Evolutionary conservation across 441 rosid genomes (phyloP).

Genomic region (Syzygium malaccense): DNA sequence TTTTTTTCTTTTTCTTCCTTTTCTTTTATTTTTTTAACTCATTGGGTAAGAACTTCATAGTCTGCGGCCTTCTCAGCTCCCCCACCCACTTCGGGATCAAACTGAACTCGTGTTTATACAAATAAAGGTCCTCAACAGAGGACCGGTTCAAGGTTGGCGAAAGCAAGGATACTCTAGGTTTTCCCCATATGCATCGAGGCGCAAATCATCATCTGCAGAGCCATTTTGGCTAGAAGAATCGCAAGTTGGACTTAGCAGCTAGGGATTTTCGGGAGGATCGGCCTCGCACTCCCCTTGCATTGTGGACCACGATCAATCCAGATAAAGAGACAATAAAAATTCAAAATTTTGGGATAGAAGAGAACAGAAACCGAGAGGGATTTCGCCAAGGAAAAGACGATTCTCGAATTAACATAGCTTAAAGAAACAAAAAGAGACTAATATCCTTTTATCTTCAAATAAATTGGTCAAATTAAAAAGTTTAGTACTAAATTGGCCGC

Average conservation of each 20-base stretch:
- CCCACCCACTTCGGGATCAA: slow-evolving; percentile 64
- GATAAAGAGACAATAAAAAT: background rate
- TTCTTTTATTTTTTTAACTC: slow-evolving; percentile 32
- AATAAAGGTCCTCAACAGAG: slow-evolving; percentile 43
- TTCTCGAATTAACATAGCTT: background rate
- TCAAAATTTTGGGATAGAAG: background rate
- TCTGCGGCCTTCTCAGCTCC: slow-evolving; percentile 38
- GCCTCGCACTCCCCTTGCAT: slow-evolving; percentile 30
- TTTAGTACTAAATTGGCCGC: background rate
- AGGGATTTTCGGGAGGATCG: slow-evolving; percentile 6
- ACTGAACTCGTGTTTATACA: slow-evolving; percentile 61
- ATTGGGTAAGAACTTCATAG: slow-evolving; percentile 69
- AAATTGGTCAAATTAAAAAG: background rate
- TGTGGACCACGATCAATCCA: background rate
- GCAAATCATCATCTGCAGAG: slow-evolving; percentile 39
- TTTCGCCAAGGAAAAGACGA: background rate
- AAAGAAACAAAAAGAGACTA: background rate
- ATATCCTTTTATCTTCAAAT: background rate
- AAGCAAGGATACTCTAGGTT: slow-evolving; percentile 52
- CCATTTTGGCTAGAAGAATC: background rate
- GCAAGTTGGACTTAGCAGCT: slow-evolving; percentile 15
- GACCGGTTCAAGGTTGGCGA: slow-evolving; percentile 17
- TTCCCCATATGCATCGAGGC: slow-evolving; percentile 59
- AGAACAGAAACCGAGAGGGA: background rate
- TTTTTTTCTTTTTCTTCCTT: too few relatives aligned